Base-by-base conservation (phyloP, 148 eudicot species). In the Fagopyrum esculentum region DNA sequence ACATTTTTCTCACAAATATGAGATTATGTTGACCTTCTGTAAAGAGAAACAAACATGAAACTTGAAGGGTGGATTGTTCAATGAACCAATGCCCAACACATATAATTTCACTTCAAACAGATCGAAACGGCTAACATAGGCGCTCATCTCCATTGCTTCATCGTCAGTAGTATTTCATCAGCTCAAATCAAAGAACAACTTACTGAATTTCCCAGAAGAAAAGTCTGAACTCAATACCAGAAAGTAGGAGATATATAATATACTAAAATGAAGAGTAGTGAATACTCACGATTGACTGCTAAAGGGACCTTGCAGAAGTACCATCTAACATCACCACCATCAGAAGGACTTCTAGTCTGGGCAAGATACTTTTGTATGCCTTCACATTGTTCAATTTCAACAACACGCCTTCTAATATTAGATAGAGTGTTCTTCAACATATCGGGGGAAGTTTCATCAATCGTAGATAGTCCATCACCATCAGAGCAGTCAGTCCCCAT, bases 241-340 rank as follows among this genome's bases (percentile, higher is more conserved):
- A 15, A 66, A 57, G 52, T 13, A 49, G 12, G 52, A 49, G 3
- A 49, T 49, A 49, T 12, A 49, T 49, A 19, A 57, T 8, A 15
- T 3, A 56, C 7, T 56, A 19, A 17, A 19, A 57, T 57, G 57
- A 52, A 52, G n/a, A 52, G 26, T 22, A 22, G 26, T 22, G 19
- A 12, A 0, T 3, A 83, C 90, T 79, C 19, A 95, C 98, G 93
- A 82, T 90, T 80, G 17, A 81, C 74, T 4, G 84, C 86, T 80
- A 95, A 85, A 78, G 96, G 92, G 26, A 89, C 88, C 83, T 95
- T 95, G 82, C 99, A 90, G 72, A 95, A 95, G 80, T 92, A 95
- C 99, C 99, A 95, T 30, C 96, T 77, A 77, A 95, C 94, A 83
- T 95, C 99, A 22, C 94, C 90, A 2, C 97, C 96, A 82, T 95